A percentile compares a stretch with the other conserved stretches of the same genome.
These are phyloP conservation scores for Chiua sp. DNA, from an alignment of 1,284 basidiomycete species.

Conservation along the genomic window DNA sequence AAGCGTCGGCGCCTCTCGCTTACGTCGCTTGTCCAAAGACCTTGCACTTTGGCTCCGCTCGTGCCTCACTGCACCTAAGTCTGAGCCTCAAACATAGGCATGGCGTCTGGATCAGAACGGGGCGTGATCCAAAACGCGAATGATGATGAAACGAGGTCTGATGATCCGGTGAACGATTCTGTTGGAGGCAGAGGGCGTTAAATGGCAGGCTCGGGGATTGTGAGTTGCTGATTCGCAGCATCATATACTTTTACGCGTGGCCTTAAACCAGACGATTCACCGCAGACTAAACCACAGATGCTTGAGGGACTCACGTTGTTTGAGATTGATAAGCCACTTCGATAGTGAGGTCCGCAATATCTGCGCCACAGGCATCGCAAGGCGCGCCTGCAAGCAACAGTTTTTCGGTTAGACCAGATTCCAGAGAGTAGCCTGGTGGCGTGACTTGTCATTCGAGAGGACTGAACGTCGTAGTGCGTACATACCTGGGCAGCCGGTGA, in stretches of 20 bases:
- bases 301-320: slow-evolving; percentile 44
- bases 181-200: slow-evolving; percentile 46
- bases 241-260: slow-evolving; percentile 82
- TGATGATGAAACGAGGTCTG: slow-evolving; percentile 58
- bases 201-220: slow-evolving; percentile 64
- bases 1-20: too few species aligned
- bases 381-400: slow-evolving; percentile 60
- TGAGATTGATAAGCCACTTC: slow-evolving; percentile 69
- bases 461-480: background rate
- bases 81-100: slow-evolving; percentile 75
- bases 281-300: too few species aligned
- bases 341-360: slow-evolving; percentile 65
- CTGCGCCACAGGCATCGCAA: slow-evolving; percentile 76
- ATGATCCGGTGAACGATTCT: slow-evolving; percentile 40
- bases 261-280: slow-evolving; percentile 36
- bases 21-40: too few species aligned
- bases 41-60: too few species aligned
- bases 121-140: slow-evolving; percentile 83
- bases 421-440: slow-evolving; percentile 54
- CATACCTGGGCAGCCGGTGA: slow-evolving; percentile 29
- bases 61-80: too few species aligned
- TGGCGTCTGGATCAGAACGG: slow-evolving; percentile 55
- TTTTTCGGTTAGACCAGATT: slow-evolving; percentile 61
- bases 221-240: slow-evolving; percentile 65
- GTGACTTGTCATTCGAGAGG: background rate